Evolutionary conservation across 352 stramenopile species (phyloP), one percentile per base, ranked within the genome.

Genomic region (Pythium folliculosum): DNA sequence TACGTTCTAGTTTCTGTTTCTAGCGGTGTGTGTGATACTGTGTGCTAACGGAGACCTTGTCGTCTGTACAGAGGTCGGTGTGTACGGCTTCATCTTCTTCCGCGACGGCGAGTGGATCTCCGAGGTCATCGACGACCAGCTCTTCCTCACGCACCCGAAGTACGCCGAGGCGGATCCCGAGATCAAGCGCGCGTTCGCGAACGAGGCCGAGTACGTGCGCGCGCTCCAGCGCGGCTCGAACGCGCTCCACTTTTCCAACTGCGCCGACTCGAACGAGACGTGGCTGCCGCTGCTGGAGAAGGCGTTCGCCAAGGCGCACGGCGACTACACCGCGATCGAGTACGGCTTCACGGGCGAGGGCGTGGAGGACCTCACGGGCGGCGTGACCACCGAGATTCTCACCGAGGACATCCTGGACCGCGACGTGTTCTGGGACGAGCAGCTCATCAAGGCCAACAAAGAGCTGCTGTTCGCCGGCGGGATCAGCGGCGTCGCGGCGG

Each of bases 281-380:
- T 97, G 89, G 89, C 78, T 89, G 16, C 77, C 84, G 49, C 69
- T 96, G n/a, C 54, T 97, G 14, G 89, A 97, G 70, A 97, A 97
- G 66, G 88, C 88, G 25, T 95, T 90, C 63, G 84, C 89, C 13
- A 96, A 96, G 61, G 81, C 78, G 44, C 84, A 85, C 58, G 88
- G 89, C 25, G 81, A 80, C 66, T 97, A 96, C 77, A 65, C 70
- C 10, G 62, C 72, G 12, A 78, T 96, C 45, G 75, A 89, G 43
- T 81, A 80, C 49, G 88, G 87, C 5, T 73, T 79, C 52, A 83
- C 76, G 13, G 76, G 76, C 53, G 73, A 83, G 47, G 76, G 70
- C 37, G 74, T 83, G 19, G 73, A 83, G 56, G 76, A 83, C 50
- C 58, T 83, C 9, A 83, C 76, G 0, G 76, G 76, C 27, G 76